Conservation (phyloP, 2,329 filamentous ascomycete species). For the Chaetomium sp. region DNA sequence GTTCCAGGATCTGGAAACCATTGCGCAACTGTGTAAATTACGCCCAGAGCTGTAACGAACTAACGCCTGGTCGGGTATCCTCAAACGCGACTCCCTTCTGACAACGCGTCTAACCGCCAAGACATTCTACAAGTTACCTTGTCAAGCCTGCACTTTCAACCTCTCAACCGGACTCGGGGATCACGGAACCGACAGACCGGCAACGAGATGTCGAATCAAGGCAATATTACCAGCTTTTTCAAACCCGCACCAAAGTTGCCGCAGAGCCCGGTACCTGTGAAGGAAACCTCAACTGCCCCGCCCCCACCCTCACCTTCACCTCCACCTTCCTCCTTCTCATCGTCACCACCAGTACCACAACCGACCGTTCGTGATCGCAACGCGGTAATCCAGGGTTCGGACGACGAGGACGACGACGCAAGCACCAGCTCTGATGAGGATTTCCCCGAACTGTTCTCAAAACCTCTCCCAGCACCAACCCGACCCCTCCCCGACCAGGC, state of each 20-base stretch:
- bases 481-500: slow-evolving; percentile 1
- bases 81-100: too few relatives aligned
- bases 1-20: too few relatives aligned
- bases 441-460: slow-evolving; percentile 31
- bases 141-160: not conserved
- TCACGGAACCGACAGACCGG: not conserved
- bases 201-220: slow-evolving; percentile 24
- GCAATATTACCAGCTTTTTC: slow-evolving; percentile 36
- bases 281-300: slow-evolving; percentile 5
- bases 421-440: slow-evolving; percentile 49
- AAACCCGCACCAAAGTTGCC: slow-evolving; percentile 24
- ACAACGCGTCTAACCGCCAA: slow-evolving; percentile 7
- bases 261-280: not conserved
- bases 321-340: slow-evolving; percentile 13
- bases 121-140: not conserved
- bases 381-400: slow-evolving; percentile 61
- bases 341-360: slow-evolving; percentile 21
- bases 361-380: slow-evolving; percentile 37
- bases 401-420: slow-evolving; percentile 61
- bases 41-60: too few relatives aligned
- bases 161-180: not conserved
- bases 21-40: too few relatives aligned
- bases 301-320: slow-evolving; percentile 6
- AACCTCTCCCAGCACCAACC: slow-evolving; percentile 4
- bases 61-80: too few relatives aligned